phyloP scores from a whole-genome alignment of 768 basidiomycete genomes.

The Pleurotus salmoneostramineus region DNA sequence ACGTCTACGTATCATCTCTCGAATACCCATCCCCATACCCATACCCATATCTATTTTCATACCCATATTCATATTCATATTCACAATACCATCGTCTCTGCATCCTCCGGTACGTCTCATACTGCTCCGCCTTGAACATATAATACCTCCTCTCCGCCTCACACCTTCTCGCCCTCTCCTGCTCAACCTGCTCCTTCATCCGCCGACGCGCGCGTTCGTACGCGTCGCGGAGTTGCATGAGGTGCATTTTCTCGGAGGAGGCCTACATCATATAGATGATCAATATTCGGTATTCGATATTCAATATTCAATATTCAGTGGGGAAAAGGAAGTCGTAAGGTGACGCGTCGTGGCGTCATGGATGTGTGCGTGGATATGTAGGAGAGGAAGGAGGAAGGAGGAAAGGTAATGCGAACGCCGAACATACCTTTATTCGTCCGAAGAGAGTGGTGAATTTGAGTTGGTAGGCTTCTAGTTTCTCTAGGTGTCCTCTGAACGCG shows the following conservation, averaged over 20 bases:
- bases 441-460: conserved; percentile 16
- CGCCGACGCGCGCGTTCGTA: conserved; percentile 12
- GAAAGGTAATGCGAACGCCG: no score
- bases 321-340: no score
- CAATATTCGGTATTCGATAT: no score
- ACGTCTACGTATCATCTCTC: no score
- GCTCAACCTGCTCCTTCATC: conserved; percentile 11
- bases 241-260: conserved; percentile 16
- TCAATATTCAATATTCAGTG: no score
- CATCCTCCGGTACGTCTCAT: neutral
- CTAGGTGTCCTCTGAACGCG: conserved; percentile 13
- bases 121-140: neutral
- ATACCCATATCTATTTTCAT: no score
- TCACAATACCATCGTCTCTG: neutral
- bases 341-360: no score
- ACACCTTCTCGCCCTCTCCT: conserved; percentile 14
- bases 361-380: no score
- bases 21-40: no score
- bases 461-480: conserved; percentile 16
- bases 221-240: conserved; percentile 15
- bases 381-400: no score
- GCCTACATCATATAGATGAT: no score
- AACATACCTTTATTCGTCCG: conserved; percentile 11
- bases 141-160: conserved; percentile 8
- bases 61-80: no score